phyloP scores from a whole-genome alignment of 805 yeast species.

The Wickerhamomyces queroliae region DNA sequence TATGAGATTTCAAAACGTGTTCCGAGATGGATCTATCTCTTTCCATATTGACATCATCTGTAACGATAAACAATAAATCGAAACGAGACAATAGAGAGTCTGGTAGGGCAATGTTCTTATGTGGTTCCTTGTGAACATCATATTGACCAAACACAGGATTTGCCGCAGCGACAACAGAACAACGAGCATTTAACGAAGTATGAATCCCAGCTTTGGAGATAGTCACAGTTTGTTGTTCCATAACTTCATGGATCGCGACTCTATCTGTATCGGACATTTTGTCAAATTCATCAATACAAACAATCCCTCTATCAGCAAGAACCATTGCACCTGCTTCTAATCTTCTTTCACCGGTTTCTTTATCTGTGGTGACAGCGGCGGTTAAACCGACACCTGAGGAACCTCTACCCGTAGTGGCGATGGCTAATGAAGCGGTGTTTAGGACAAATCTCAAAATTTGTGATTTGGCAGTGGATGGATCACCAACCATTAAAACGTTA shows the following conservation, averaged over 20 bases:
- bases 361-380: conserved; percentile 95
- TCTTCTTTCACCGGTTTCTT: conserved; percentile 94
- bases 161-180: conserved; percentile 97
- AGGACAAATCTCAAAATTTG: conserved; percentile 91
- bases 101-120: conserved; percentile 92
- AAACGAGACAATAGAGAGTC: conserved; percentile 96
- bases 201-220: conserved; percentile 98
- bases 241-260: conserved; percentile 98
- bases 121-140: conserved; percentile 93
- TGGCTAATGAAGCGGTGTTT: conserved; percentile 91
- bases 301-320: conserved; percentile 93
- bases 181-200: conserved; percentile 92
- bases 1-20: conserved; percentile 91
- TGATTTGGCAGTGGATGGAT: conserved; percentile 97
- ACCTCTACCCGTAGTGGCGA: conserved; percentile 98
- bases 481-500: conserved; percentile 94
- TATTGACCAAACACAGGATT: conserved; percentile 97
- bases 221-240: conserved; percentile 99
- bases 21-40: conserved; percentile 87
- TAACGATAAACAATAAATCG: conserved; percentile 89
- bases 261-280: conserved; percentile 96
- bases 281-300: conserved; percentile 98
- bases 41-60: conserved; percentile 85
- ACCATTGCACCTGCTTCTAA: conserved; percentile 99
- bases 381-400: conserved; percentile 99